Evolutionary conservation across 257 asterid genomes (phyloP).

Genomic region (Striga asiatica): DNA sequence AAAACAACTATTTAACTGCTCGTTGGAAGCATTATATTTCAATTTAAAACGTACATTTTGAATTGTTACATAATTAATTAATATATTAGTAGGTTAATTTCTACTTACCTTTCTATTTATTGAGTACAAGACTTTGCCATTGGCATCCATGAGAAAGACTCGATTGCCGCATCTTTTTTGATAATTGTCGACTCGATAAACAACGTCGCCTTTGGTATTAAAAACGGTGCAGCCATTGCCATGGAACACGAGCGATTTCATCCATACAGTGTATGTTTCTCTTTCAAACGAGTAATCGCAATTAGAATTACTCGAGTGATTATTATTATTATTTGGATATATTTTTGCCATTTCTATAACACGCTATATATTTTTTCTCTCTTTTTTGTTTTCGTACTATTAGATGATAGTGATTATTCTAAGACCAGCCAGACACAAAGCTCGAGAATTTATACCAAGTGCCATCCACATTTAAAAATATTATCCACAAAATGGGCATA

Average conservation of each 20-base stretch:
- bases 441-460: neutral
- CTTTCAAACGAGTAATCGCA: conserved; percentile 23
- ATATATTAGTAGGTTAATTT: too few relatives aligned
- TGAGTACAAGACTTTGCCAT: conserved; percentile 57
- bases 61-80: too few relatives aligned
- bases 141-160: conserved; percentile 60
- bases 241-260: conserved; percentile 72
- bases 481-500: neutral
- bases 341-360: conserved; percentile 45
- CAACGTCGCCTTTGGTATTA: conserved; percentile 49
- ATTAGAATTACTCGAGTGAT: neutral
- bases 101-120: conserved; percentile 48
- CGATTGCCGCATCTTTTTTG: conserved; percentile 40
- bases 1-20: too few relatives aligned
- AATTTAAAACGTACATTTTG: too few relatives aligned
- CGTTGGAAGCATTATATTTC: too few relatives aligned
- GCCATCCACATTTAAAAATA: neutral
- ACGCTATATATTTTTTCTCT: too few relatives aligned
- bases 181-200: conserved; percentile 68
- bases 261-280: conserved; percentile 64
- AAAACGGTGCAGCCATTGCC: conserved; percentile 78
- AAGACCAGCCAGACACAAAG: neutral
- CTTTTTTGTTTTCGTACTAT: too few relatives aligned
- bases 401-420: neutral
- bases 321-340: conserved; percentile 36